A percentile compares a stretch with the other conserved stretches of the same genome.
Evolutionary conservation across 1,284 basidiomycete species (phyloP).

Genomic region (Cryptococcus sp.): DNA sequence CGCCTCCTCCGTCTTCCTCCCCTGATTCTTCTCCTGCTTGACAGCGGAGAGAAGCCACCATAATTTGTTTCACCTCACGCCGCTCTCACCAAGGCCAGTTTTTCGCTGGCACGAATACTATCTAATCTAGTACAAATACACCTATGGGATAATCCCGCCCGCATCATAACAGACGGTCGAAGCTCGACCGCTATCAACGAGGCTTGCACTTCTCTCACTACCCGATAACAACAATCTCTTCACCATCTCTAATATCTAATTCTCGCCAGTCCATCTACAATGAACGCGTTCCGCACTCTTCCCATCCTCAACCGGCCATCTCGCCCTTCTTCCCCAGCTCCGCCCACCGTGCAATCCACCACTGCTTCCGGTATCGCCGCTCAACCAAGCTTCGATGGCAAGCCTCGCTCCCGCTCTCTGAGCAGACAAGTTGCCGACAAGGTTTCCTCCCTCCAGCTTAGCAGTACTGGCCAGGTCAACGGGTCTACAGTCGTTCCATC

Average conservation of each 20-base stretch:
- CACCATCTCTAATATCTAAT: background rate
- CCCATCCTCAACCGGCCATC: slow-evolving; percentile 54
- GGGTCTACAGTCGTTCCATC: slow-evolving; percentile 19
- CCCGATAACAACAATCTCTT: background rate
- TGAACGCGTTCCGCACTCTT: slow-evolving; percentile 52
- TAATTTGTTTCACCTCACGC: slow-evolving; percentile 38
- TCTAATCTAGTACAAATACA: background rate
- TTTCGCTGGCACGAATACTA: slow-evolving; percentile 5
- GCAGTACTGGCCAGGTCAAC: slow-evolving; percentile 6
- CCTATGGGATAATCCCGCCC: slow-evolving; percentile 33
- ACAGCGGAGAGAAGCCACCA: slow-evolving; percentile 50
- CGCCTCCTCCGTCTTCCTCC: slow-evolving; percentile 46
- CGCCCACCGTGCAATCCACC: slow-evolving; percentile 34
- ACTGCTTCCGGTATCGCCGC: slow-evolving; percentile 15
- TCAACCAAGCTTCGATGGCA: slow-evolving; percentile 6
- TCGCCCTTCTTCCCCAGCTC: slow-evolving; percentile 48
- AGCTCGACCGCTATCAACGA: background rate
- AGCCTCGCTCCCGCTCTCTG: slow-evolving; percentile 35
- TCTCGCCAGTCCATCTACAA: slow-evolving; percentile 22
- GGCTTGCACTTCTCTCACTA: too few relatives aligned
- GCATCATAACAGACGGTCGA: too few relatives aligned
- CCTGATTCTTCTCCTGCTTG: slow-evolving; percentile 47
- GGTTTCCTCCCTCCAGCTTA: slow-evolving; percentile 25
- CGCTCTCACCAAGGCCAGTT: slow-evolving; percentile 10
- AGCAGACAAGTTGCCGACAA: slow-evolving; percentile 38